Conservation (phyloP, 805 yeast genomes). For the Danielia reshetovae region DNA sequence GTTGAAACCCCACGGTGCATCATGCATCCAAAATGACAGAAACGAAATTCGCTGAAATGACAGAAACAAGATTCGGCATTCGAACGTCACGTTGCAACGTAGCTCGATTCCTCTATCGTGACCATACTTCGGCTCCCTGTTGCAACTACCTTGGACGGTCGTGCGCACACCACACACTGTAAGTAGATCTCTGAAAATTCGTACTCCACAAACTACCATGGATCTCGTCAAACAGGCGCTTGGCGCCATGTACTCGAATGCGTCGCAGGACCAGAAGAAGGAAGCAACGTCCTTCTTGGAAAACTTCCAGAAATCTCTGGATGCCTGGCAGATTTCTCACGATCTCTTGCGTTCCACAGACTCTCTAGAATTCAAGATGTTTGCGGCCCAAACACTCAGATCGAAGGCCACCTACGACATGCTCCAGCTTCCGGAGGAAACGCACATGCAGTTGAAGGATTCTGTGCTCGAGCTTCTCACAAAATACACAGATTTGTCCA, state of each 20-base stretch:
- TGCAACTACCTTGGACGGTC: no score
- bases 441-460: slow-evolving; percentile 57
- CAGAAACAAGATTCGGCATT: no score
- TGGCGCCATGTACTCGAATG: slow-evolving; percentile 44
- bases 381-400: slow-evolving; percentile 88
- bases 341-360: slow-evolving; percentile 41
- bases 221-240: slow-evolving; percentile 43
- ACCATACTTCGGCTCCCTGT: no score
- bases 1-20: no score
- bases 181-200: no score
- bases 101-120: no score
- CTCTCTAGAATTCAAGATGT: slow-evolving; percentile 61
- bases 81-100: no score
- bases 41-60: no score
- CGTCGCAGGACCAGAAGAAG: slow-evolving; percentile 42
- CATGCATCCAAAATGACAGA: no score
- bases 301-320: slow-evolving; percentile 73
- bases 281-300: slow-evolving; percentile 59
- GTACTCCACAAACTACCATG: slow-evolving; percentile 7
- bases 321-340: slow-evolving; percentile 76
- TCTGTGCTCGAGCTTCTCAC: slow-evolving; percentile 58
- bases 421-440: slow-evolving; percentile 56
- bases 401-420: slow-evolving; percentile 83
- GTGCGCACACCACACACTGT: slow-evolving; percentile 2
- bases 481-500: slow-evolving; percentile 27